A percentile compares a stretch with the other conserved stretches of the same genome.
Conservation (phyloP, 345 rosid species). For the Cardamine occulta region DNA sequence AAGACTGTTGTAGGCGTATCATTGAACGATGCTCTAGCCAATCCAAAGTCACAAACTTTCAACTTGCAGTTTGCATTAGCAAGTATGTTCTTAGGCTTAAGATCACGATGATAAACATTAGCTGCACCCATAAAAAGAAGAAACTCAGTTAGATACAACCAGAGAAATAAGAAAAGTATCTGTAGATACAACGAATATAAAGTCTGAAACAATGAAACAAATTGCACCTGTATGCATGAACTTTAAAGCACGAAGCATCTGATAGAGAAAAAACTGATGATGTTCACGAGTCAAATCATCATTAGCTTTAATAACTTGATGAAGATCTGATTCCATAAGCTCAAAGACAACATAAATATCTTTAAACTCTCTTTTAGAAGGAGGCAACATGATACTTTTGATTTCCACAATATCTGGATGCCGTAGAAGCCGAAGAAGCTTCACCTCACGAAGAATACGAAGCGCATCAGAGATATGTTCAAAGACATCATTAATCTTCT, state of each 20-base stretch:
- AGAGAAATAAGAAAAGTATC: not conserved
- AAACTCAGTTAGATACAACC: not conserved
- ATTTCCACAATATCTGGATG: slow-evolving; percentile 98
- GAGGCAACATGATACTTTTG: slow-evolving; percentile 91
- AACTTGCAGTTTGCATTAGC: slow-evolving; percentile 98
- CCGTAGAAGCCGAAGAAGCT: slow-evolving; percentile 76
- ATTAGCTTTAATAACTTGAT: slow-evolving; percentile 97
- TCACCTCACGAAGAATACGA: slow-evolving; percentile 87
- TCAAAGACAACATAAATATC: slow-evolving; percentile 95
- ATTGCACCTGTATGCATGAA: slow-evolving; percentile 86
- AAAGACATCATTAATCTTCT: slow-evolving; percentile 86
- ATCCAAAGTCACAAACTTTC: slow-evolving; percentile 94
- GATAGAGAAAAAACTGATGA: slow-evolving; percentile 95
- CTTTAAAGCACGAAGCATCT: slow-evolving; percentile 93
- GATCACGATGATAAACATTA: slow-evolving; percentile 94
- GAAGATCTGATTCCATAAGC: slow-evolving; percentile 99
- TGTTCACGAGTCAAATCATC: slow-evolving; percentile 95
- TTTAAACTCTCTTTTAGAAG: slow-evolving; percentile 90
- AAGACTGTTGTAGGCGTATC: slow-evolving; percentile 86
- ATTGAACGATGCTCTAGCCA: slow-evolving; percentile 86
- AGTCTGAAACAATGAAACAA: not conserved
- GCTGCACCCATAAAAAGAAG: slow-evolving; percentile 51
- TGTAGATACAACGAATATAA: not conserved
- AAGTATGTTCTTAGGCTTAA: slow-evolving; percentile 93
- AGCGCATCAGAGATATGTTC: slow-evolving; percentile 89